Percentiles rank a stretch among this genome's conserved stretches.
Conservation (phyloP, 192 early-diverging fungal species). For the Linnemannia exigua region DNA sequence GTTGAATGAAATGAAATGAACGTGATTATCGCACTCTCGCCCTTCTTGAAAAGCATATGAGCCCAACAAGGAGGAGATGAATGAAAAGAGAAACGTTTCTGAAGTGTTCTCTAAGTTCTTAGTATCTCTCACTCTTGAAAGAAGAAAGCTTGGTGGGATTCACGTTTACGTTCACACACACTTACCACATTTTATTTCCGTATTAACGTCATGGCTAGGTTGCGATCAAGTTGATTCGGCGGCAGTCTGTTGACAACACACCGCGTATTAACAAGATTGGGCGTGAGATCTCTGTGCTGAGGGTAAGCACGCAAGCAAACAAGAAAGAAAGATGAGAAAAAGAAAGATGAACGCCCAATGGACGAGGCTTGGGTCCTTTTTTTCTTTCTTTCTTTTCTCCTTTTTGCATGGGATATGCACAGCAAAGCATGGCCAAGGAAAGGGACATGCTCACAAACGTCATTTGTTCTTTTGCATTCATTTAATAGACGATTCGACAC, state of each 20-base stretch:
- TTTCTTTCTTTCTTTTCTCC: too few species aligned
- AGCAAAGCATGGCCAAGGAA: not conserved
- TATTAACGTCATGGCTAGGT: constrained; percentile 73
- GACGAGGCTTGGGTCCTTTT: not conserved
- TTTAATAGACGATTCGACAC: constrained; percentile 83
- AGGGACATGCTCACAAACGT: not conserved
- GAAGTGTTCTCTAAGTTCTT: not conserved
- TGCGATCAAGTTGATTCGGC: constrained; percentile 96
- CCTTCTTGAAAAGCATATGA: not conserved
- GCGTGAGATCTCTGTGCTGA: constrained; percentile 93
- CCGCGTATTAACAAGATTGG: constrained; percentile 91
- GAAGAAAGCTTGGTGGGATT: too few species aligned
- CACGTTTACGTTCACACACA: not conserved
- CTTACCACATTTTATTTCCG: not conserved
- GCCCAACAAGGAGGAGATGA: not conserved
- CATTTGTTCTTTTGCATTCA: not conserved
- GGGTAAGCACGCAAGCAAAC: constrained; percentile 67
- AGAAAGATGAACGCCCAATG: not conserved
- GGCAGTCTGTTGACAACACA: constrained; percentile 88
- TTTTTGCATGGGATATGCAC: not conserved
- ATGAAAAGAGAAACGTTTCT: not conserved
- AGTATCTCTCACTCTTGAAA: not conserved
- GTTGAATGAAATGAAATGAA: too few species aligned
- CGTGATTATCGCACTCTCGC: not conserved
- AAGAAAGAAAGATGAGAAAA: not conserved